Conservation (phyloP, 305 asterid species). For the Striga hermonthica region DNA sequence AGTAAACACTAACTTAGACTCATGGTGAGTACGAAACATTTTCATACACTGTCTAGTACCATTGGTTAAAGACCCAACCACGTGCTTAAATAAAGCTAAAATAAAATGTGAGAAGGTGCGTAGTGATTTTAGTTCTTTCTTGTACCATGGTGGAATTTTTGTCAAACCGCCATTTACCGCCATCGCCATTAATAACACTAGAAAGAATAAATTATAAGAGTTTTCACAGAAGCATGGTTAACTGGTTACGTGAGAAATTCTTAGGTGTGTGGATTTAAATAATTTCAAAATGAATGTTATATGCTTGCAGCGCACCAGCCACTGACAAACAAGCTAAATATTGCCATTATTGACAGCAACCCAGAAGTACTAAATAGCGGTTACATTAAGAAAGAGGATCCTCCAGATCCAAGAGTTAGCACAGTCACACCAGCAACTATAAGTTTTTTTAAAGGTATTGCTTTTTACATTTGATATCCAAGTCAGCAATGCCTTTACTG, state of each 20-base stretch:
- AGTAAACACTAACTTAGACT: conserved; percentile 6
- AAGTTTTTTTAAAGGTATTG: conserved; percentile 68
- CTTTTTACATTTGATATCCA: conserved; percentile 20
- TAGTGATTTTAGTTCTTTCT: not conserved
- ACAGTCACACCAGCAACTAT: conserved; percentile 93
- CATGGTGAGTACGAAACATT: not conserved
- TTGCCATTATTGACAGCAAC: conserved; percentile 93
- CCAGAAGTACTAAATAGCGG: conserved; percentile 62
- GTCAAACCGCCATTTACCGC: too few relatives aligned
- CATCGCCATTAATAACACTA: too few relatives aligned
- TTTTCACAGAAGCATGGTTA: not conserved
- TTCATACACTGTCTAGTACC: not conserved
- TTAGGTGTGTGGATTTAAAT: conserved; percentile 19
- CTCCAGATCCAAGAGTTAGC: conserved; percentile 96
- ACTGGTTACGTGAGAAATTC: not conserved
- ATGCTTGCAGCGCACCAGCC: conserved; percentile 74
- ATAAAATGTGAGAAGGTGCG: not conserved
- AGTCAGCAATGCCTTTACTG: conserved; percentile 14
- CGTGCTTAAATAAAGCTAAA: conserved; percentile 15
- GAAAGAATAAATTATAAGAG: too few relatives aligned
- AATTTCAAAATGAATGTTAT: conserved; percentile 25
- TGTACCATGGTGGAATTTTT: not conserved
- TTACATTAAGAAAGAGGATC: conserved; percentile 62
- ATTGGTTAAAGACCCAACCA: conserved; percentile 21
- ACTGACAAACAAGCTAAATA: conserved; percentile 65